Conservation (phyloP, 2,329 filamentous ascomycete species). For the Fusarium sp. region DNA sequence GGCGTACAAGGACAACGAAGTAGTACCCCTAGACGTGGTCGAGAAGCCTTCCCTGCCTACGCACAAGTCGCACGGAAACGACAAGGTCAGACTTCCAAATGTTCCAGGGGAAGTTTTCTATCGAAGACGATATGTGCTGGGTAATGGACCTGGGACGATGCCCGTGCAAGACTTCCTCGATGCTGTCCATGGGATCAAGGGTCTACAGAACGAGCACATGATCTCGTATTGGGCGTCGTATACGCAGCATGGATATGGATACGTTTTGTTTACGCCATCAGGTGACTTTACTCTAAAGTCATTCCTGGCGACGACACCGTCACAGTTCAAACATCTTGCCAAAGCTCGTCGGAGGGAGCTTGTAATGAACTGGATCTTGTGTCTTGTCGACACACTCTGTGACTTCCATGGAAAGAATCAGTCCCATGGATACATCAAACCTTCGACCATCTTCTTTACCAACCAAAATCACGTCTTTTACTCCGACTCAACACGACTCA, state of each 20-base stretch:
- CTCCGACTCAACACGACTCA: slow-evolving; percentile 66
- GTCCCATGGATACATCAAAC: slow-evolving; percentile 74
- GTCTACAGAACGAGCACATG: slow-evolving; percentile 73
- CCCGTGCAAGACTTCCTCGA: slow-evolving; percentile 65
- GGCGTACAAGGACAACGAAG: slow-evolving; percentile 72
- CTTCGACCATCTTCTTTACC: slow-evolving; percentile 75
- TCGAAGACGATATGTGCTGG: slow-evolving; percentile 66
- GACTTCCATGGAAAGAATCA: slow-evolving; percentile 72
- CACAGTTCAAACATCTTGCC: slow-evolving; percentile 68
- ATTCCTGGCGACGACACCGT: slow-evolving; percentile 71
- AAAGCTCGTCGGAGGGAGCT: slow-evolving; percentile 68
- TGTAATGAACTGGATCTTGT: slow-evolving; percentile 79
- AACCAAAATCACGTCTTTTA: slow-evolving; percentile 73
- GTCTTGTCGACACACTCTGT: slow-evolving; percentile 73
- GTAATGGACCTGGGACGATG: slow-evolving; percentile 53
- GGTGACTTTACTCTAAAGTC: slow-evolving; percentile 73
- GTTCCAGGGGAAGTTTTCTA: slow-evolving; percentile 65
- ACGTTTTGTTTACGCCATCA: slow-evolving; percentile 72
- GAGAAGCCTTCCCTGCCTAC: slow-evolving; percentile 63
- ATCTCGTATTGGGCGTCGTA: slow-evolving; percentile 78
- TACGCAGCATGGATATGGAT: slow-evolving; percentile 69
- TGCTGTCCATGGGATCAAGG: slow-evolving; percentile 67
- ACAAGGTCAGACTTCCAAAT: slow-evolving; percentile 72
- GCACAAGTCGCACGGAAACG: slow-evolving; percentile 52
- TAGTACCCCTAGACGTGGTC: slow-evolving; percentile 74